Conservation (phyloP, 345 rosid species). For the Kernera saxatilis region DNA sequence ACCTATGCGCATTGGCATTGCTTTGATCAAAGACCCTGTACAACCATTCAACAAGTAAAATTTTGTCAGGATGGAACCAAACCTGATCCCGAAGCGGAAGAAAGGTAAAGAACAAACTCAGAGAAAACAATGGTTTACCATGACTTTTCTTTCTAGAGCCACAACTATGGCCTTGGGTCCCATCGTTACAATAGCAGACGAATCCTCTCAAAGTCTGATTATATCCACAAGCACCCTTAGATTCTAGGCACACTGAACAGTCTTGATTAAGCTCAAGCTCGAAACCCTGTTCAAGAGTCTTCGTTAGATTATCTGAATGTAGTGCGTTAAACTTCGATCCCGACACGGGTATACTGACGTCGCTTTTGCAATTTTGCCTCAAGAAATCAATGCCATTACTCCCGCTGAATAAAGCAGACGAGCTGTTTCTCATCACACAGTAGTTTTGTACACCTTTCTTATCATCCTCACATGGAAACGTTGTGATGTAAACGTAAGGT, state of each 20-base stretch:
- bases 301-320: not conserved
- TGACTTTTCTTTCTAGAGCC: not conserved
- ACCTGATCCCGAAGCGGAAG: not conserved
- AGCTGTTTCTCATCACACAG: not conserved
- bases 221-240: conserved; percentile 37
- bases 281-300: conserved; percentile 29
- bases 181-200: conserved; percentile 27
- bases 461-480: not conserved
- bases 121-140: not conserved
- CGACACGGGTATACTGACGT: conserved; percentile 10
- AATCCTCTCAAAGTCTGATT: not conserved
- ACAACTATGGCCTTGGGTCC: not conserved
- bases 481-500: not conserved
- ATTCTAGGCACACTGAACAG: conserved; percentile 1
- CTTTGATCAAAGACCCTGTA: not conserved
- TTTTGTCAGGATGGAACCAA: not conserved
- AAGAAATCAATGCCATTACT: not conserved
- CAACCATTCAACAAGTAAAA: not conserved
- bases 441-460: not conserved
- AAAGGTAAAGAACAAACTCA: not conserved
- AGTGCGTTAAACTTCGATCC: not conserved
- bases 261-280: not conserved
- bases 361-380: not conserved
- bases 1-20: not conserved
- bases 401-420: not conserved